phyloP scores from a whole-genome alignment of 2,329 filamentous ascomycete genomes.

The Coniochaeta ligniaria region DNA sequence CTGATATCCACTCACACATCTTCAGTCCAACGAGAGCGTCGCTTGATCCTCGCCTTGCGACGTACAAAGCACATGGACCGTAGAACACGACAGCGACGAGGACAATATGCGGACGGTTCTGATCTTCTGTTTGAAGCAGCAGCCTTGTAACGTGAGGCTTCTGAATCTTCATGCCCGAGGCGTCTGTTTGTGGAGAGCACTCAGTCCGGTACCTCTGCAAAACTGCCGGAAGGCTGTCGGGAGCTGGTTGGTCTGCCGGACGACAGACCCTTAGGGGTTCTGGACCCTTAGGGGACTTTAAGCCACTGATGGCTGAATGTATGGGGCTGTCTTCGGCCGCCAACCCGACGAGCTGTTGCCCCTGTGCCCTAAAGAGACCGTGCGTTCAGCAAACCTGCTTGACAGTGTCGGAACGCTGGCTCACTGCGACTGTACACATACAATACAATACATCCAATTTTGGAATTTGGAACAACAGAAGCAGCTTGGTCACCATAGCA shows the following conservation, averaged over 20 bases:
- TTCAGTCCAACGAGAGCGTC: neutral
- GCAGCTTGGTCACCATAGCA: no score
- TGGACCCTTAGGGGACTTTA: neutral
- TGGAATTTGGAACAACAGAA: no score
- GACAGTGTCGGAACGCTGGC: no score
- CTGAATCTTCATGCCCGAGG: neutral
- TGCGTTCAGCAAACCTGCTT: no score
- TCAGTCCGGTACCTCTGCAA: neutral
- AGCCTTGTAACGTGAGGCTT: neutral
- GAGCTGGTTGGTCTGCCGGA: neutral
- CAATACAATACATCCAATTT: no score
- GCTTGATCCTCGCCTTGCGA: neutral
- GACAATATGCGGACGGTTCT: neutral
- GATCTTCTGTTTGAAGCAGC: neutral
- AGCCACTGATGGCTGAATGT: neutral
- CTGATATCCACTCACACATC: neutral
- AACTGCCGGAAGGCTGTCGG: neutral
- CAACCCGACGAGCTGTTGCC: no score
- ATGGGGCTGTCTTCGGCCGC: no score
- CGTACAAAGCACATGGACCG: neutral
- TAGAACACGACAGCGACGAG: neutral
- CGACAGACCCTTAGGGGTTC: neutral
- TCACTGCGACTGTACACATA: no score
- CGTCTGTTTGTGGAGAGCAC: neutral
- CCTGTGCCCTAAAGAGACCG: no score